These are phyloP conservation scores for Saxispiralis lemnorum DNA, from an alignment of 495 filamentous ascomycete genomes.

Conservation along the genomic window DNA sequence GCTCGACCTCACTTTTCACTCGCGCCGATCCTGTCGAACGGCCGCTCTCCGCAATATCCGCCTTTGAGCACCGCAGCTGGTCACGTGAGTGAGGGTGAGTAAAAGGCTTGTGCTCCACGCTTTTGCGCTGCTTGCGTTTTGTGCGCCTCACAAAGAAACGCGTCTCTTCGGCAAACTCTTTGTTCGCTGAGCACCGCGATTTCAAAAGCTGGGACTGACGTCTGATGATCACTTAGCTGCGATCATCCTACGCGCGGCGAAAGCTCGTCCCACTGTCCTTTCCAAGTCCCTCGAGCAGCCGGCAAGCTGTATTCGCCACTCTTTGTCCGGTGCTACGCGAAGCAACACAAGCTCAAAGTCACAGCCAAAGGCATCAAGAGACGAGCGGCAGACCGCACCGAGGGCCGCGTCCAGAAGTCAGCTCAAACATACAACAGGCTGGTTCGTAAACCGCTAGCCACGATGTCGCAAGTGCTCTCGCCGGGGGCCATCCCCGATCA, in stretches of 20 bases:
- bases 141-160: background rate
- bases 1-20: constrained; percentile 1
- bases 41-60: background rate
- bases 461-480: constrained; percentile 21
- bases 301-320: constrained; percentile 51
- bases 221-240: constrained; percentile 3
- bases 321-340: constrained; percentile 36
- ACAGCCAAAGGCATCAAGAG: constrained; percentile 28
- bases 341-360: constrained; percentile 29
- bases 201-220: no score
- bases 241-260: background rate
- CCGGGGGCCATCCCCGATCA: constrained; percentile 23
- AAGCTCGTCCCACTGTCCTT: background rate
- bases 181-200: no score
- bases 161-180: background rate
- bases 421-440: no score
- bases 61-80: background rate
- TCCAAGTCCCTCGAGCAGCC: constrained; percentile 15
- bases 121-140: background rate
- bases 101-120: background rate
- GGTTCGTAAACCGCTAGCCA: constrained; percentile 18
- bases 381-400: constrained; percentile 15
- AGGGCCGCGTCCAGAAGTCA: background rate
- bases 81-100: constrained; percentile 14
- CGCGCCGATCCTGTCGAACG: constrained; percentile 6